A percentile compares a stretch with the other conserved stretches of the same genome.
Conservation (phyloP, 306 rosid species). For the Pyrus betulifolia region DNA sequence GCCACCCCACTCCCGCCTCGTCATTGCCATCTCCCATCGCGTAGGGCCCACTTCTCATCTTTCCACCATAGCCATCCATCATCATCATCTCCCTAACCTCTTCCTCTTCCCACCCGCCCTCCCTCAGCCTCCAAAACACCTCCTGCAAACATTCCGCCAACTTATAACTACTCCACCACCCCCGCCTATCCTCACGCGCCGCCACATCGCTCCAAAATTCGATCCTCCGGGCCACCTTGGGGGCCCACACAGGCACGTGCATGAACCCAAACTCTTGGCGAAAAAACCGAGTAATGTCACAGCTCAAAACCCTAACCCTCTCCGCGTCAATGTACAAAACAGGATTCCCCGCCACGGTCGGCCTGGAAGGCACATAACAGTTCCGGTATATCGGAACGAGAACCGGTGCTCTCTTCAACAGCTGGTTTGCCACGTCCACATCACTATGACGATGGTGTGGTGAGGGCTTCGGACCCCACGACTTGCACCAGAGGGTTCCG, state of each 20-base stretch:
- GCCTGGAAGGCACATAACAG: slow-evolving; percentile 51
- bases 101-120: slow-evolving; percentile 86
- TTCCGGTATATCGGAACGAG: slow-evolving; percentile 61
- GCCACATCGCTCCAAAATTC: slow-evolving; percentile 65
- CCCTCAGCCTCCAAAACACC: slow-evolving; percentile 45
- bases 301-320: slow-evolving; percentile 34
- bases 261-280: slow-evolving; percentile 27
- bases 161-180: slow-evolving; percentile 34
- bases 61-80: slow-evolving; percentile 34
- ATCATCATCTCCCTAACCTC: slow-evolving; percentile 77
- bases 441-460: neutral
- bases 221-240: slow-evolving; percentile 34
- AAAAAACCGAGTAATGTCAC: slow-evolving; percentile 55
- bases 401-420: slow-evolving; percentile 33
- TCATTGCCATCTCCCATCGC: neutral
- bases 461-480: slow-evolving; percentile 41
- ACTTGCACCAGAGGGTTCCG: slow-evolving; percentile 41
- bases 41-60: neutral
- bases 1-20: slow-evolving; percentile 25
- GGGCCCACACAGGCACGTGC: slow-evolving; percentile 68
- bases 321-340: slow-evolving; percentile 48
- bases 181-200: slow-evolving; percentile 13
- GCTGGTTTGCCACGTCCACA: neutral
- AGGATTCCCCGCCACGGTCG: slow-evolving; percentile 55
- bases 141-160: slow-evolving; percentile 44